Conservation (phyloP, 1,139 yeast genomes). For the Debaryomyces fabryi region DNA sequence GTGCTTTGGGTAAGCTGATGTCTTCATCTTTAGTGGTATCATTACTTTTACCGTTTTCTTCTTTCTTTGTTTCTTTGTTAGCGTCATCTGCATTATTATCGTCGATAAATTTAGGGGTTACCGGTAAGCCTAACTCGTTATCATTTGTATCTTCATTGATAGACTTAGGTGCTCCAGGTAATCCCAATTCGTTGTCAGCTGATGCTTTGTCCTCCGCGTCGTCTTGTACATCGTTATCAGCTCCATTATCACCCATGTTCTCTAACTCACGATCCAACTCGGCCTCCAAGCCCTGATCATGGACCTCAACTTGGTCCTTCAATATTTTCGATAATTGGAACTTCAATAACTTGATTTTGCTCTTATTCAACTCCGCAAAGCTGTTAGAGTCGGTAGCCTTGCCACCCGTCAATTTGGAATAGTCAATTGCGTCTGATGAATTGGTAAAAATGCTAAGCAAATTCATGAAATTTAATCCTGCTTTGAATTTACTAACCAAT, state of each 20-base stretch:
- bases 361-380: conserved; percentile 33
- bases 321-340: conserved; percentile 42
- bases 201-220: background rate
- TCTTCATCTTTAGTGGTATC: background rate
- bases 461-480: conserved; percentile 39
- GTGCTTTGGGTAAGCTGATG: conserved; percentile 32
- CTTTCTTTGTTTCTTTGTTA: background rate
- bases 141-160: conserved; percentile 12
- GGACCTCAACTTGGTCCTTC: conserved; percentile 39
- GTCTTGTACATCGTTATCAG: background rate
- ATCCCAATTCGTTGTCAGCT: background rate
- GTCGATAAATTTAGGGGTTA: conserved; percentile 12
- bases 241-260: conserved; percentile 11
- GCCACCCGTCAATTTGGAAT: conserved; percentile 35
- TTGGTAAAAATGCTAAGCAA: conserved; percentile 33
- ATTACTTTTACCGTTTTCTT: background rate
- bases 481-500: conserved; percentile 37
- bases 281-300: conserved; percentile 28
- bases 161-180: conserved; percentile 17
- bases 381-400: conserved; percentile 28
- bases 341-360: conserved; percentile 42
- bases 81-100: conserved; percentile 4
- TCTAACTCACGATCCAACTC: conserved; percentile 33
- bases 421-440: conserved; percentile 34
- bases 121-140: conserved; percentile 11